Evolutionary conservation across 345 rosid genomes (phyloP), one percentile per base, ranked within the genome.

Genomic region (Gossypium raimondii): DNA sequence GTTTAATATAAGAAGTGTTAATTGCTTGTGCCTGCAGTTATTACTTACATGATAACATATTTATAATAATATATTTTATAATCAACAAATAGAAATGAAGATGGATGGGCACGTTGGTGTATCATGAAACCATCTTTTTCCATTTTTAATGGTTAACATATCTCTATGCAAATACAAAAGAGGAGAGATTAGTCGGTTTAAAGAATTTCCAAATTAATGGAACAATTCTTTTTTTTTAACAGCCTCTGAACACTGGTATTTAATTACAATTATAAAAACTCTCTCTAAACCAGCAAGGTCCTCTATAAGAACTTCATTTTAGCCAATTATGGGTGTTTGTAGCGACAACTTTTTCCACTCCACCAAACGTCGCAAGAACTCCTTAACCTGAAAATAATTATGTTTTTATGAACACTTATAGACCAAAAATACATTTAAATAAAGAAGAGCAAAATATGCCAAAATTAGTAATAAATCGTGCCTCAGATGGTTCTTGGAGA

Each of bases 401-500:
- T 3, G 24, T 12, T 34, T 34, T 34, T 34, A 34, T 34, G 38
- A 29, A 29, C 38, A 29, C 4, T 29, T 29, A 29, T 24, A 76
- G 53, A 7, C 52, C 51, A 70, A 61, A 9, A 34, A 9, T 63
- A 34, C 11, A 43, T n/a, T 8, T 8, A 41, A 57, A 24, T 24
- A 58, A 58, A 34, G 67, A 2, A 41, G 14, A 45, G 44, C 44
- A 3, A 43, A 58, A 29, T 60, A 50, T 50, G 18, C 45, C 25
- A 11, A 43, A 24, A 48, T n/a, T n/a, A 43, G 50, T 18, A 14
- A 34, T 43, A 18, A 17, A 57, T 9, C 75, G 75, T 82, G 81
- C 96, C 97, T 95, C 92, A 7, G 91, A 79, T 65, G 99, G 97
- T 43, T 90, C 98, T 81, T 86, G 89, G n/a, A 95, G 88, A 78